A percentile compares a stretch with the other conserved stretches of the same genome.
Evolutionary conservation across 768 basidiomycete species (phyloP).

Genomic region (Lactarius pseudohatsudake): DNA sequence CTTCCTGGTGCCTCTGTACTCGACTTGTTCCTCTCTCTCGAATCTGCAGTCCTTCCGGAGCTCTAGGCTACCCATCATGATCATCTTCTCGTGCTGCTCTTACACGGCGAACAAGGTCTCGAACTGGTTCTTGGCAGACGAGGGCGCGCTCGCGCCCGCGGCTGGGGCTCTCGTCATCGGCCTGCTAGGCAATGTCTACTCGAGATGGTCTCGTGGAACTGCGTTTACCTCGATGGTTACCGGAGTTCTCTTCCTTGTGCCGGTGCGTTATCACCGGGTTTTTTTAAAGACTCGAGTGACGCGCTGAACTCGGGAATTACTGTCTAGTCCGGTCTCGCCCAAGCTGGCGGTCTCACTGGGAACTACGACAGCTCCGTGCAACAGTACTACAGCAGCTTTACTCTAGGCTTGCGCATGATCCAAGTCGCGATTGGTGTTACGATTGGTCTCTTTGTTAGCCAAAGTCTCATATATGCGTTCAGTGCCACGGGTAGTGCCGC

Average conservation of each 20-base stretch:
- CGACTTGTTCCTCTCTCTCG: conserved; percentile 68
- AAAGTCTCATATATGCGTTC: conserved; percentile 75
- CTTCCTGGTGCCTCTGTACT: conserved; percentile 73
- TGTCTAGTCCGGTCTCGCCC: conserved; percentile 68
- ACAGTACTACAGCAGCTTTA: conserved; percentile 75
- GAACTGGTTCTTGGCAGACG: conserved; percentile 58
- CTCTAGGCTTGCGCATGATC: conserved; percentile 79
- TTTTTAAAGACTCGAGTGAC: neutral
- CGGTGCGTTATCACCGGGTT: conserved; percentile 49
- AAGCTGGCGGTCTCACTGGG: conserved; percentile 67
- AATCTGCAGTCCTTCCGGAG: conserved; percentile 74
- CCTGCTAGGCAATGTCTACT: conserved; percentile 79
- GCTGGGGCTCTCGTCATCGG: conserved; percentile 78
- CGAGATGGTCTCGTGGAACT: conserved; percentile 70
- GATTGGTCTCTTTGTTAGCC: conserved; percentile 79
- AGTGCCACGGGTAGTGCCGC: conserved; percentile 71
- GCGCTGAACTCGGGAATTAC: neutral
- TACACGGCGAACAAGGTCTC: conserved; percentile 69
- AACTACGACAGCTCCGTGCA: conserved; percentile 60
- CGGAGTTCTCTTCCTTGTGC: conserved; percentile 87
- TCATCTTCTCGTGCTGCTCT: conserved; percentile 71
- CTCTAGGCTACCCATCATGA: conserved; percentile 74
- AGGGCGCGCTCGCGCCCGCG: conserved; percentile 74
- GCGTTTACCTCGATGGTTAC: conserved; percentile 93
- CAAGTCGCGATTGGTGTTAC: conserved; percentile 84